Evolutionary conservation across 2,329 filamentous ascomycete genomes (phyloP).

Genomic region (Aciculosporium take): DNA sequence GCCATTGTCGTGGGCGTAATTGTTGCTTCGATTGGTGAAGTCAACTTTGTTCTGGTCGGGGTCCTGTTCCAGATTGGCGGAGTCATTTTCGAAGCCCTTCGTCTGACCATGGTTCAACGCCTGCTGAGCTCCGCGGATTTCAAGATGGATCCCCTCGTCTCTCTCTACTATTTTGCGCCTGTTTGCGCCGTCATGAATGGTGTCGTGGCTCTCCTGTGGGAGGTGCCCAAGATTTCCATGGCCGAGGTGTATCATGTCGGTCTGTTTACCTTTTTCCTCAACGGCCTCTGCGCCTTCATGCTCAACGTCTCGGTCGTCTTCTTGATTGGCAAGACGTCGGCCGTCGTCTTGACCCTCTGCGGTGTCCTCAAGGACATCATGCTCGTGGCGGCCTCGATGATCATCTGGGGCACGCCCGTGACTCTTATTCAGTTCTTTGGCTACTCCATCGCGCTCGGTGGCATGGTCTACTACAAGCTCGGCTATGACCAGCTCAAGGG

Average conservation of each 20-base stretch:
- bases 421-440: slow-evolving; percentile 67
- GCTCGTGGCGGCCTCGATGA: slow-evolving; percentile 64
- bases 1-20: slow-evolving; percentile 90
- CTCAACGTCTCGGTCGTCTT: slow-evolving; percentile 79
- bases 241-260: slow-evolving; percentile 61
- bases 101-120: slow-evolving; percentile 72
- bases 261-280: slow-evolving; percentile 55
- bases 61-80: slow-evolving; percentile 68
- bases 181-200: slow-evolving; percentile 75
- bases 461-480: slow-evolving; percentile 74
- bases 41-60: slow-evolving; percentile 73
- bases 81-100: slow-evolving; percentile 68
- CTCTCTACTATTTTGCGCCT: slow-evolving; percentile 80
- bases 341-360: slow-evolving; percentile 72
- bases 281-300: slow-evolving; percentile 65
- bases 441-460: slow-evolving; percentile 64
- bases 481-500: slow-evolving; percentile 72
- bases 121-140: slow-evolving; percentile 70
- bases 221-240: slow-evolving; percentile 56
- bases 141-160: slow-evolving; percentile 86
- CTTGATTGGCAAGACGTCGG: slow-evolving; percentile 77
- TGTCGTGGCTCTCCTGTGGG: slow-evolving; percentile 56
- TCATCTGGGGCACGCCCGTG: slow-evolving; percentile 67
- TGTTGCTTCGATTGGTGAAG: slow-evolving; percentile 89
- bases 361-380: slow-evolving; percentile 82